Evolutionary conservation across 2,329 filamentous ascomycete genomes (phyloP), one percentile per base, ranked within the genome.

Genomic region (Sclerotinia trifoliorum): DNA sequence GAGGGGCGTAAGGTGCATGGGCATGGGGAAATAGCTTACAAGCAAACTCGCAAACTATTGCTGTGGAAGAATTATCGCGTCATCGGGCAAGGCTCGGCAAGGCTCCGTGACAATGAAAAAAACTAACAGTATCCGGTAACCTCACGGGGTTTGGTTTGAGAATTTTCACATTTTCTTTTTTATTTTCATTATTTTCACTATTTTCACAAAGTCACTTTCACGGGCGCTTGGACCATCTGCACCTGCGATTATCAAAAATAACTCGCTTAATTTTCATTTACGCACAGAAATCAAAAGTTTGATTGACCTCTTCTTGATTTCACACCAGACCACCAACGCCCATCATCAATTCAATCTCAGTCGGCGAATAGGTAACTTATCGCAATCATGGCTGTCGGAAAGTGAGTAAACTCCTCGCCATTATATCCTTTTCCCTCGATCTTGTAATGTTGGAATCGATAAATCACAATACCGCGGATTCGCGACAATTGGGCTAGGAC

Each of bases 341-440:
- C 55, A 67, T 62, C 61, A 65, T 65, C 51, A 71, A 69, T 58
- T 63, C 66, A 64, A 58, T 69, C 71, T 68, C 67, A 71, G 66
- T 70, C 69, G 71, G 72, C 76, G 75, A 77, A 70, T 69, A 74
- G 71, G 71, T 73, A 75, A 76, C 71, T 70, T 82, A 82, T 87
- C 85, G 85, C 85, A 88, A 89, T 83, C 82, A 90, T 93, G 90
- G 90, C 90, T 87, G 90, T 93, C 83, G 90, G 90, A 86, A 93
- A 93, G 86, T 88, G 81, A 83, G 85, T 82, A 65, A 66, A 69
- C 26, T 66, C 69, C 71, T 72, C 68, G 24, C 55, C 58, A 35
- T 69, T 51, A 66, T 61, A 54, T 51, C 15, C 32, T 35, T 13
- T 60, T 35, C 24, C 44, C 44, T 35, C 48, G 48, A 67, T 67